Evolutionary conservation across 2,329 filamentous ascomycete genomes (phyloP).

Genomic region (Phaeosphaeria sp.): DNA sequence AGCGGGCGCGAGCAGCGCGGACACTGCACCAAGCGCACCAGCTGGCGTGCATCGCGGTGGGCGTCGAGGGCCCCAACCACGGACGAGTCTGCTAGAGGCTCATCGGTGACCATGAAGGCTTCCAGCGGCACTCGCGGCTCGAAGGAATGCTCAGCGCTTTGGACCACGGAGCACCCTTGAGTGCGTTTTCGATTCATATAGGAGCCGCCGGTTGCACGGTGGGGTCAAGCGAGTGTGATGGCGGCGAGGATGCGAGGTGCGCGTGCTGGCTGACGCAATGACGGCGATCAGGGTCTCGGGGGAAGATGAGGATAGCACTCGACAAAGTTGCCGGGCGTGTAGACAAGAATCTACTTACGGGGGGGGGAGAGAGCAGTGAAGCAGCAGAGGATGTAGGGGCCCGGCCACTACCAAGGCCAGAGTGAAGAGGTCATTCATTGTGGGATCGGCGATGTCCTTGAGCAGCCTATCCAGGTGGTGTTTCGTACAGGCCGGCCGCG

Average conservation of each 20-base stretch:
- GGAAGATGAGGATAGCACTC: not conserved
- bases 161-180: slow-evolving; percentile 41
- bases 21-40: slow-evolving; percentile 81
- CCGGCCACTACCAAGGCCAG: slow-evolving; percentile 1
- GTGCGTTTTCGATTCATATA: slow-evolving; percentile 47
- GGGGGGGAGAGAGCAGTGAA: slow-evolving; percentile 8
- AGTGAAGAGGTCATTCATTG: slow-evolving; percentile 30
- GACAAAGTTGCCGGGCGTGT: not conserved
- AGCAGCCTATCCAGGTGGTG: slow-evolving; percentile 16
- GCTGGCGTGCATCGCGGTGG: slow-evolving; percentile 63
- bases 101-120: slow-evolving; percentile 54
- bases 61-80: slow-evolving; percentile 53
- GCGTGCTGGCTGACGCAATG: slow-evolving; percentile 24
- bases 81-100: slow-evolving; percentile 35
- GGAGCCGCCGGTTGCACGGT: slow-evolving; percentile 19
- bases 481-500: slow-evolving; percentile 20
- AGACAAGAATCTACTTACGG: not conserved
- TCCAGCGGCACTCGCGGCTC: slow-evolving; percentile 30
- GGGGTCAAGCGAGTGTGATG: slow-evolving; percentile 8
- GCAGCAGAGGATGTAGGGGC: slow-evolving; percentile 12
- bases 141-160: slow-evolving; percentile 42
- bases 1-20: slow-evolving; percentile 73
- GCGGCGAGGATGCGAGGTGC: slow-evolving; percentile 8
- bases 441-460: slow-evolving; percentile 25
- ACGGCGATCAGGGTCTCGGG: not conserved